Evolutionary conservation across 306 rosid genomes (phyloP), one percentile per base, ranked within the genome.

Genomic region (Pterocarpus macrocarpus): DNA sequence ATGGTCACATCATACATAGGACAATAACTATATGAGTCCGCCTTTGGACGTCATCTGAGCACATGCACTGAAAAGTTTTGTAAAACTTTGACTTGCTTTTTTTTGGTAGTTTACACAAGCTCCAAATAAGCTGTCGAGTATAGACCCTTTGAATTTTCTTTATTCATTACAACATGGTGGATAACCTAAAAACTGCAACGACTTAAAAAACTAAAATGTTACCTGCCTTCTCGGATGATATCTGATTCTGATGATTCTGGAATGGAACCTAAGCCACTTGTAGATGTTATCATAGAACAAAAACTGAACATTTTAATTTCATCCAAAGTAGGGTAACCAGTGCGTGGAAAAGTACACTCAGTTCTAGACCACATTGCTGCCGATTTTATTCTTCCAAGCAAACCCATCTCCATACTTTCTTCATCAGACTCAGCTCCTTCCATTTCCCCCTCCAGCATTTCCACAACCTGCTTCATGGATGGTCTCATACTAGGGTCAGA

Each of bases 381-480:
- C 38, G 87, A 38, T 80, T 61, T 79, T 62, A 87, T 58, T 77
- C 56, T 87, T 22, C 43, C 84, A 10, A 84, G 82, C 77, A 89
- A 82, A 68, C 81, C 74, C 76, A 45, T 67, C 15, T 78, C 83
- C 69, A 66, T 71, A 52, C 52, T 82, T 53, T 86, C 75, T 69
- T 61, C 84, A 67, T 78, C 83, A 43, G 61, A 36, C 36, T 64
- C 85, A 49, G 11, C 34, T 14, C 16, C 73, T 34, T 85, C 86
- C 33, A 15, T 61, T 52, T 72, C 88, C 52, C 79, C 86, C 44
- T 86, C 92, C 61, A 93, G 53, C n/a, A 93, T 64, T 62, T 88
- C 86, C 70, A 88, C 86, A 58, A 90, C 85, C 68, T 91, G 89
- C 69, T 85, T 87, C 86, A 93, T 91, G 6, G 76, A 86, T 71